A percentile compares a stretch with the other conserved stretches of the same genome.
phyloP scores from a whole-genome alignment of 208 protist genomes.

The Naegleria fowleri region DNA sequence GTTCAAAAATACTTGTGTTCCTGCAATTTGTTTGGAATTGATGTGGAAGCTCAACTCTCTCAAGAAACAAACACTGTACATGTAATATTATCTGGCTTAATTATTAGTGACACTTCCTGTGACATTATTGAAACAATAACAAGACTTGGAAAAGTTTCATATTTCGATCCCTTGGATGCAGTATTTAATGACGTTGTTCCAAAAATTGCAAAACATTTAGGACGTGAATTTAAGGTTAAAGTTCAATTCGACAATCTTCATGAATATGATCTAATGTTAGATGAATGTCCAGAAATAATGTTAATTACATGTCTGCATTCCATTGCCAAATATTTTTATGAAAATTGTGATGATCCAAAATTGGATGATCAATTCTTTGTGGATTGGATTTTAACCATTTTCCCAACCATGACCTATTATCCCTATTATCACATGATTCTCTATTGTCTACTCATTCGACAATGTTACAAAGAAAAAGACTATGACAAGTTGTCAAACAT shows the following conservation, averaged over 20 bases:
- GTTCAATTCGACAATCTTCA: neutral
- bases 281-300: neutral
- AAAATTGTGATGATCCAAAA: neutral
- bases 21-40: neutral
- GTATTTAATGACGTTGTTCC: neutral
- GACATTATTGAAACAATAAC: neutral
- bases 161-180: neutral
- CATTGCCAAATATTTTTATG: neutral
- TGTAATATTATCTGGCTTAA: neutral
- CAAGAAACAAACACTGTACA: neutral
- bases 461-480: neutral
- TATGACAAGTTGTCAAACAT: neutral
- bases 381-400: neutral
- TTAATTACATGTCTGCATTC: neutral
- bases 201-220: neutral
- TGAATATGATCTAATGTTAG: neutral
- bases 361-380: constrained; percentile 17
- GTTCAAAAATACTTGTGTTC: neutral
- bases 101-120: neutral
- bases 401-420: neutral
- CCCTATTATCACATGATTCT: neutral
- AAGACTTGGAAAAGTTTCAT: neutral
- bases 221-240: neutral
- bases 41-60: neutral
- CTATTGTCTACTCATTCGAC: neutral